Percentiles rank a stretch among this genome's conserved stretches.
Evolutionary conservation across 139 green algal species (phyloP).

Genomic region (Chlamydomonas sp.): DNA sequence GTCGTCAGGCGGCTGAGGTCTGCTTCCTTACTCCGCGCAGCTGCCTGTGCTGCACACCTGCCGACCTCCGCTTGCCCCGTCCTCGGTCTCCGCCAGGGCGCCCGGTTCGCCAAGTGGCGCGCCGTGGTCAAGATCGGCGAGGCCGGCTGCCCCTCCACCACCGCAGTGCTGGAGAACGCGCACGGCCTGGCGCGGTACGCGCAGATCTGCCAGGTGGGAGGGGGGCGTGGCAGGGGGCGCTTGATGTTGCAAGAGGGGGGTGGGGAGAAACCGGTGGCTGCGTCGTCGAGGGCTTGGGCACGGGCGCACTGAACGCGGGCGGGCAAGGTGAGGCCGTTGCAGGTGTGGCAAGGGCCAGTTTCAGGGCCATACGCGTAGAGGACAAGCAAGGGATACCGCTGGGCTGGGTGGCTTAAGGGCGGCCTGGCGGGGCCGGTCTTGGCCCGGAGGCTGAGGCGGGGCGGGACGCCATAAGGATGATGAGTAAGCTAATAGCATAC

Average conservation of each 20-base stretch:
- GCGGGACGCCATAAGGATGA: too few species aligned
- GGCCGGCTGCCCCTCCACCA: constrained; percentile 66
- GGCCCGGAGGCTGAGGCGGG: too few species aligned
- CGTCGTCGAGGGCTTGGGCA: too few species aligned
- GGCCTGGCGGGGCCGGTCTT: too few species aligned
- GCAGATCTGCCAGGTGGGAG: constrained; percentile 49
- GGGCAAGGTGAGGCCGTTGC: neutral
- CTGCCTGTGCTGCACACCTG: neutral
- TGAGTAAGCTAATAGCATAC: too few species aligned
- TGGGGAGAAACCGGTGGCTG: too few species aligned
- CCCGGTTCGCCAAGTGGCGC: constrained; percentile 95
- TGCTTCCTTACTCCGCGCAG: too few species aligned
- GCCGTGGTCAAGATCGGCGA: constrained; percentile 87
- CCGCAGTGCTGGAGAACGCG: constrained; percentile 89
- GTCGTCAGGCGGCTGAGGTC: too few species aligned
- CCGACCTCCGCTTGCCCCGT: neutral
- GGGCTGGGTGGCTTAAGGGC: too few species aligned
- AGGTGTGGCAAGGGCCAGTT: neutral
- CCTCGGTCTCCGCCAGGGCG: constrained; percentile 63
- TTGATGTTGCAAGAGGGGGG: neutral
- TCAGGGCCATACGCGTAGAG: neutral
- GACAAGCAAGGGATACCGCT: neutral
- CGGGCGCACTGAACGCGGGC: too few species aligned
- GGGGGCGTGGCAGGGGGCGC: neutral
- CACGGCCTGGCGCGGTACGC: constrained; percentile 95